phyloP scores from a whole-genome alignment of 768 basidiomycete species.

The Lentinula lateritia region DNA sequence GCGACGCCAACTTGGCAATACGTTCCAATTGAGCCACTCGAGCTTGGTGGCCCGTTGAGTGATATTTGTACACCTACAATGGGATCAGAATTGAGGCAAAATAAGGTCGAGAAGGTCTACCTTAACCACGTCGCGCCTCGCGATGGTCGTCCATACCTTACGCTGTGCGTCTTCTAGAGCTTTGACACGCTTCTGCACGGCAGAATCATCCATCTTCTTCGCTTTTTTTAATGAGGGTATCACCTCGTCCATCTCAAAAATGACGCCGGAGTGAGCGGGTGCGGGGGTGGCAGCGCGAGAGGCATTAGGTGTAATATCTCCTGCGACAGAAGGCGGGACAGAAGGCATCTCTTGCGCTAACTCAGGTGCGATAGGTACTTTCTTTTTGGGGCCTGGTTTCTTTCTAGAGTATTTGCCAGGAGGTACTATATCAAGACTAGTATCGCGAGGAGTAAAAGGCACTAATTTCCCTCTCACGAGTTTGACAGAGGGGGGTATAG shows the following conservation, averaged over 20 bases:
- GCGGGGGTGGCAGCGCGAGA: conserved; percentile 72
- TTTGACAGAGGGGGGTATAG: conserved; percentile 1
- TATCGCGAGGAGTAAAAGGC: conserved; percentile 35
- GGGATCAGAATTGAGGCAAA: neutral
- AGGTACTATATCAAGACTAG: conserved; percentile 54
- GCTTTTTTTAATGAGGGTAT: conserved; percentile 71
- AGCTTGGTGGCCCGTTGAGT: conserved; percentile 58
- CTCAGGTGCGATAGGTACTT: conserved; percentile 47
- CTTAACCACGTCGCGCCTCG: conserved; percentile 78
- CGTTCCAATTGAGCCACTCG: conserved; percentile 70
- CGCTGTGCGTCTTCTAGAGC: conserved; percentile 78
- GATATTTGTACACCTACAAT: conserved; percentile 74
- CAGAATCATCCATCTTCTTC: conserved; percentile 68
- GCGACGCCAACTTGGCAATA: conserved; percentile 65
- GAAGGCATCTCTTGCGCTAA: conserved; percentile 43
- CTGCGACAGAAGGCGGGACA: conserved; percentile 51
- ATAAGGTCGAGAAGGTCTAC: conserved; percentile 30
- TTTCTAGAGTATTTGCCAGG: conserved; percentile 48
- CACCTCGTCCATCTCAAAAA: conserved; percentile 67
- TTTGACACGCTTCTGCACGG: conserved; percentile 71
- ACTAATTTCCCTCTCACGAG: neutral
- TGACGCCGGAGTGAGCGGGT: conserved; percentile 48
- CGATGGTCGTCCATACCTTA: conserved; percentile 90
- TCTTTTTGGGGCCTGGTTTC: conserved; percentile 53
- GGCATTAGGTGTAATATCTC: conserved; percentile 65